These are phyloP conservation scores for Trichophyton verrucosum DNA, from an alignment of 2,329 filamentous ascomycete species.

Conservation along the genomic window DNA sequence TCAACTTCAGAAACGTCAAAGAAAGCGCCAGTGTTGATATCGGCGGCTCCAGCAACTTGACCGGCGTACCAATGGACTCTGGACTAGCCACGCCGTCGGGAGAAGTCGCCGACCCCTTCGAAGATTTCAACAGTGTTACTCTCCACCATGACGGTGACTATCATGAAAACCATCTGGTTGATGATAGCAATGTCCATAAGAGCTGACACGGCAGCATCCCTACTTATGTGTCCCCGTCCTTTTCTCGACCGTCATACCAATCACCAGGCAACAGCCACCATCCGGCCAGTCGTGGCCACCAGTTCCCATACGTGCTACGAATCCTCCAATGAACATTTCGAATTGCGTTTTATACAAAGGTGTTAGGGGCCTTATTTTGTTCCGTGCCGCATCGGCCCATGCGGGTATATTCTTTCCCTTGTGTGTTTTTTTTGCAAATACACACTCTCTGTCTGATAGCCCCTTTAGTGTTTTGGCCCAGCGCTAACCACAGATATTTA, in stretches of 20 bases:
- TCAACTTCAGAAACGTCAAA: conserved; percentile 97
- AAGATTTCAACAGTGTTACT: conserved; percentile 97
- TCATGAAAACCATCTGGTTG: conserved; percentile 17
- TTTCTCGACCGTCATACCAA: background rate
- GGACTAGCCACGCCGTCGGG: conserved; percentile 72
- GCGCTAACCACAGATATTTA: background rate
- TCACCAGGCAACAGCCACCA: background rate
- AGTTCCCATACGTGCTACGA: background rate
- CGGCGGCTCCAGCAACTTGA: conserved; percentile 19
- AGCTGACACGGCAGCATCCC: conserved; percentile 14
- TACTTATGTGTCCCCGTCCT: background rate
- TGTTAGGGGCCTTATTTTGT: background rate
- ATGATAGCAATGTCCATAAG: conserved; percentile 14
- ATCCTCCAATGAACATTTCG: background rate
- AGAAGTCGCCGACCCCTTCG: conserved; percentile 79
- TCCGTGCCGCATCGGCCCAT: background rate
- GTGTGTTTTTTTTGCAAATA: background rate
- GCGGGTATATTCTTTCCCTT: background rate
- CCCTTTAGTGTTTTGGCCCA: background rate
- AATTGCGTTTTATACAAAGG: background rate
- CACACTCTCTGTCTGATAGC: background rate
- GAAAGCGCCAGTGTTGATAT: conserved; percentile 87
- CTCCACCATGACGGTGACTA: conserved; percentile 92
- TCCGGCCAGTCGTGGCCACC: background rate
- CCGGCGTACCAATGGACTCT: conserved; percentile 56